Conservation (phyloP, 306 rosid genomes). For the Pyrus pyrifolia region DNA sequence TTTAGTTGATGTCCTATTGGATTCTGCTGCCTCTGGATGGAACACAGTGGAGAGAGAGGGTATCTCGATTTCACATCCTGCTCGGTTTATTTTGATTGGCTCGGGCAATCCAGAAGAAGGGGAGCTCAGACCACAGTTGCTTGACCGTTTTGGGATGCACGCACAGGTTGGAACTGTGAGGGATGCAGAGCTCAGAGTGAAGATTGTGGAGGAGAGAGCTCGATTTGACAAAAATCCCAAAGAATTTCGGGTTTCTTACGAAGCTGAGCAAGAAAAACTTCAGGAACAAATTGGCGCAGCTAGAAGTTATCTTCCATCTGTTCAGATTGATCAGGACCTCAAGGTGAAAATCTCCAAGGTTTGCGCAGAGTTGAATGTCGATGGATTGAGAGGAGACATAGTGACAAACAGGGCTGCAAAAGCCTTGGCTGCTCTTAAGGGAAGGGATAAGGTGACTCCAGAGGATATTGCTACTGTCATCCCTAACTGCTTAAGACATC, state of each 20-base stretch:
- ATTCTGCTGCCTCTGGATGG: conserved; percentile 99
- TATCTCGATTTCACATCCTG: conserved; percentile 89
- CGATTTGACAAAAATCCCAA: conserved; percentile 73
- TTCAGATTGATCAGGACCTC: conserved; percentile 65
- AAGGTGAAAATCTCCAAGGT: conserved; percentile 86
- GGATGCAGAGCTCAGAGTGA: conserved; percentile 93
- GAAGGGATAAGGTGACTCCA: conserved; percentile 55
- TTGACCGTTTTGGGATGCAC: conserved; percentile 98
- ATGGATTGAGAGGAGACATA: conserved; percentile 94
- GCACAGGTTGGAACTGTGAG: conserved; percentile 94
- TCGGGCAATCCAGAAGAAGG: conserved; percentile 99
- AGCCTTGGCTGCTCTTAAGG: conserved; percentile 84
- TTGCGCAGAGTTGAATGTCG: conserved; percentile 85
- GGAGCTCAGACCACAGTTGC: conserved; percentile 92
- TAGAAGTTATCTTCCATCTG: conserved; percentile 54
- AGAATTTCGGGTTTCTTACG: conserved; percentile 57
- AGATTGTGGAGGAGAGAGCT: conserved; percentile 91
- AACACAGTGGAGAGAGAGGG: conserved; percentile 99
- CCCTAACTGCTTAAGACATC: conserved; percentile 92
- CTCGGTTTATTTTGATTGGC: conserved; percentile 84
- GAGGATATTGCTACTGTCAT: conserved; percentile 93
- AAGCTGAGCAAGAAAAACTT: conserved; percentile 67
- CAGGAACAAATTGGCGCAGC: conserved; percentile 63
- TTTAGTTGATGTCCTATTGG: conserved; percentile 84
- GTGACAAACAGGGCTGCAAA: conserved; percentile 87